Percentiles rank a stretch among this genome's conserved stretches.
phyloP scores from a whole-genome alignment of 192 early-diverging fungal genomes.

The Coemansia sp. region DNA sequence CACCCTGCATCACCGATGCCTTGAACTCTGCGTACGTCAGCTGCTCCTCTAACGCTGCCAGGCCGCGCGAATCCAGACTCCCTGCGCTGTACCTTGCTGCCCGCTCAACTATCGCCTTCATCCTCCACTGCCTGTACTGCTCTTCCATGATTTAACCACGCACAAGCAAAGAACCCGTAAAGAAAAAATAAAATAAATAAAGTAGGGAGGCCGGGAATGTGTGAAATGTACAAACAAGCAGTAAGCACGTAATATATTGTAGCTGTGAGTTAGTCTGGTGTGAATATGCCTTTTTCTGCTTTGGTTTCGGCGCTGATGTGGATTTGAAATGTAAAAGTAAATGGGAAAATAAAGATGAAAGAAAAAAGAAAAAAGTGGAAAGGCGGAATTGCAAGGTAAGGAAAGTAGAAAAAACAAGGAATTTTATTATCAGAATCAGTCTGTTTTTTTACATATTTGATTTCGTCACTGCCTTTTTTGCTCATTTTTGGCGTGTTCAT shows the following conservation, averaged over 20 bases:
- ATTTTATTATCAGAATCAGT: too few relatives aligned
- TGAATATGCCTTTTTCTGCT: too few relatives aligned
- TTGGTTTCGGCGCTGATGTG: too few relatives aligned
- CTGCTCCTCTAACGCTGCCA: conserved; percentile 4
- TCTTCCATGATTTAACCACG: conserved; percentile 32
- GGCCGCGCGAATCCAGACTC: neutral
- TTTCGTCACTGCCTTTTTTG: too few relatives aligned
- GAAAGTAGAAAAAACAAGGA: neutral
- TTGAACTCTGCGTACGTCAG: conserved; percentile 34
- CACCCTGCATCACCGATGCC: conserved; percentile 37
- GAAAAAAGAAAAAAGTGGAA: neutral
- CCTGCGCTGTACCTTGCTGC: conserved; percentile 5
- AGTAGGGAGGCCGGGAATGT: too few relatives aligned
- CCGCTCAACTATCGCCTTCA: conserved; percentile 18
- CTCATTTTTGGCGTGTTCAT: too few relatives aligned
- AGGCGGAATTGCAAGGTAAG: neutral
- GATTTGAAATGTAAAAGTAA: neutral
- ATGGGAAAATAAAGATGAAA: neutral
- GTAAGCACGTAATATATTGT: too few relatives aligned
- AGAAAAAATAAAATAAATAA: too few relatives aligned
- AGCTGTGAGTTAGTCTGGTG: too few relatives aligned
- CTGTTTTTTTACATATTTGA: too few relatives aligned
- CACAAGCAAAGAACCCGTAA: too few relatives aligned
- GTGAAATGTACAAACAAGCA: too few relatives aligned
- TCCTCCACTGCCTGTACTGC: conserved; percentile 41